Evolutionary conservation across 176 grass and related monocot genomes (phyloP), one percentile per base, ranked within the genome.

Genomic region (Typha latifolia): DNA sequence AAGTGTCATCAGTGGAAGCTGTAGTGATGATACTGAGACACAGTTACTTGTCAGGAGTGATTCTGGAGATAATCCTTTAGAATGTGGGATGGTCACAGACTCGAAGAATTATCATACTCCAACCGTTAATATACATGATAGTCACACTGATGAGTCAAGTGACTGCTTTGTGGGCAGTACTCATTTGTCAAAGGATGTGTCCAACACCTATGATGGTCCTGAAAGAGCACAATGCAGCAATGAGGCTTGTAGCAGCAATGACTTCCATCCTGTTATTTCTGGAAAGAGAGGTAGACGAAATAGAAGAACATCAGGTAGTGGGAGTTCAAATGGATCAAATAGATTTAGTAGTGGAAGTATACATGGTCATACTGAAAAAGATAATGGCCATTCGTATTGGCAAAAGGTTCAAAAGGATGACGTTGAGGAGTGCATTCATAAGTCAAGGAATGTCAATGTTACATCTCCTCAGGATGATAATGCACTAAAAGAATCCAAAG

Each of bases 271-370:
- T 48, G 83, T 91, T 72, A 50, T 86, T 69, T 91, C 83, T 18
- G 80, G 68, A 84, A 91, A 72, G 69, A 86, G 84, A 81, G 77
- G 80, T 53, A 86, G 84, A 66, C 82, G 85, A 37, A 52, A 63
- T 69, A 86, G 76, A 78, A 86, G 78, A 78, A 81, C 78, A 70
- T 63, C 67, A 66, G 20, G 61, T 31, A 62, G 71, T 81, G 82
- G 49, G 34, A 74, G 63, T 71, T 81, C n/a, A 59, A 69, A 62
- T 32, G 70, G 66, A 27, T 56, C 69, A 53, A 53, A 11, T 16
- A 21, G 49, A 53, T 72, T 68, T 56, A 51, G 3, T 51, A 50
- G 34, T 64, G 37, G 37, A 64, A 73, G 15, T 70, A 37, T 64
- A 50, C 47, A 32, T 57, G 47, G 68, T 47, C 66, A 12, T 26